Evolutionary conservation across 208 protist genomes (phyloP).

Genomic region (Leishmania aethiopica): DNA sequence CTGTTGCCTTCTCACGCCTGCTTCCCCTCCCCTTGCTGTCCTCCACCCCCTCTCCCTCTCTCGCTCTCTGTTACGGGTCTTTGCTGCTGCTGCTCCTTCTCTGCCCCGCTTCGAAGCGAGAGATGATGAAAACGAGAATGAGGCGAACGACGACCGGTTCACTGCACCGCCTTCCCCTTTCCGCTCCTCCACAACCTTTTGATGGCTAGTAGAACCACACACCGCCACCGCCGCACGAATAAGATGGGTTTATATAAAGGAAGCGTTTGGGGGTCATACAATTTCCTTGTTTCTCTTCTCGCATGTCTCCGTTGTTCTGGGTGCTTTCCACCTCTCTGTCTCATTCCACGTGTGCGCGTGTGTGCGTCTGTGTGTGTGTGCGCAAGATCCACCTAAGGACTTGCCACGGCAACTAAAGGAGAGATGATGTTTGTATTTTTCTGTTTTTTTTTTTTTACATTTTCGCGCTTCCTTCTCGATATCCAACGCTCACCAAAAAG

Average conservation of each 20-base stretch:
- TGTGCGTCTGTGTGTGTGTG: too few species aligned
- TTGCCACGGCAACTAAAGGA: conserved; percentile 8
- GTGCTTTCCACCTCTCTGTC: background rate
- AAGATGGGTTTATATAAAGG: background rate
- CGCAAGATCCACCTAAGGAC: conserved; percentile 6
- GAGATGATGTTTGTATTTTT: background rate
- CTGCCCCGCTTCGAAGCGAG: background rate
- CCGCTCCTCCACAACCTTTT: background rate
- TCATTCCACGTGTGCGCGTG: background rate
- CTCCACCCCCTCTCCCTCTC: background rate
- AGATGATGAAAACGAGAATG: background rate
- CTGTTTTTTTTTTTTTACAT: background rate
- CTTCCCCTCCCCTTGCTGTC: background rate
- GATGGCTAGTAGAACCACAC: background rate
- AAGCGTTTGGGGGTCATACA: background rate
- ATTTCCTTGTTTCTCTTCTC: background rate
- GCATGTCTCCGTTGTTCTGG: background rate
- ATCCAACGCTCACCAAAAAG: background rate
- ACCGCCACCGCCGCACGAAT: background rate
- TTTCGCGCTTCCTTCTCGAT: background rate
- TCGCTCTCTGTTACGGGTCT: background rate
- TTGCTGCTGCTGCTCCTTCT: background rate
- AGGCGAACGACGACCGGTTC: background rate
- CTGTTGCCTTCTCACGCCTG: background rate
- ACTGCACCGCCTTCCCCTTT: background rate